A percentile compares a stretch with the other conserved stretches of the same genome.
Evolutionary conservation across 1,284 basidiomycete species (phyloP).

Genomic region (Pseudozyma tsukubaensis): DNA sequence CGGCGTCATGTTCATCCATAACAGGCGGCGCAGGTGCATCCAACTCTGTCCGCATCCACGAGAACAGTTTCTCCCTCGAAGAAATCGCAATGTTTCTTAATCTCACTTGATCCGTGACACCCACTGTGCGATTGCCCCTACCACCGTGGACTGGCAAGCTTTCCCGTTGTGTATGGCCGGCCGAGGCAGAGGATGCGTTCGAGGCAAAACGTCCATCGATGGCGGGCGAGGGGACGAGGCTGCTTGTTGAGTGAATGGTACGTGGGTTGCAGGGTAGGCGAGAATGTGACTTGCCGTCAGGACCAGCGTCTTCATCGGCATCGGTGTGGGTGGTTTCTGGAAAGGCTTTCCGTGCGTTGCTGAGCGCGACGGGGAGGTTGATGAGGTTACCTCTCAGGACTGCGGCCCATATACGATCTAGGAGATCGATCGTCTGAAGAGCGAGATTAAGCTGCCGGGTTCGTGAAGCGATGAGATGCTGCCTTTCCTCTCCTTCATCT

Average conservation of each 20-base stretch:
- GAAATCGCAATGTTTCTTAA: slow-evolving; percentile 59
- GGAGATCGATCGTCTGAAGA: slow-evolving; percentile 49
- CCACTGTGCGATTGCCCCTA: slow-evolving; percentile 43
- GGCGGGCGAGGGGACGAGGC: slow-evolving; percentile 39
- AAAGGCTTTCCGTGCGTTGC: slow-evolving; percentile 28
- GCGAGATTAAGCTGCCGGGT: slow-evolving; percentile 46
- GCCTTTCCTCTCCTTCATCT: slow-evolving; percentile 33
- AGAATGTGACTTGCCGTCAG: not conserved
- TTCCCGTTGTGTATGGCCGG: slow-evolving; percentile 13
- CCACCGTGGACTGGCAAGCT: slow-evolving; percentile 49
- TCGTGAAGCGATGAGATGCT: slow-evolving; percentile 14
- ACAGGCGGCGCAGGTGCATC: slow-evolving; percentile 52
- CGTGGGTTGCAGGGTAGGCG: slow-evolving; percentile 2
- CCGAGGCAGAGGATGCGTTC: not conserved
- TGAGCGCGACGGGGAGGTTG: slow-evolving; percentile 33
- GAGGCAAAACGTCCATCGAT: slow-evolving; percentile 37
- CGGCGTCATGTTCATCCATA: slow-evolving; percentile 41
- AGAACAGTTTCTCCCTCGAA: slow-evolving; percentile 59
- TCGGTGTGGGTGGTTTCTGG: slow-evolving; percentile 16
- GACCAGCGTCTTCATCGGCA: not conserved
- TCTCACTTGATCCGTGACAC: slow-evolving; percentile 56
- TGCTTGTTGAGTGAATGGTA: slow-evolving; percentile 16
- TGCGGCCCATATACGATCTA: slow-evolving; percentile 60
- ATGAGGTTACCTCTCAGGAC: slow-evolving; percentile 51
- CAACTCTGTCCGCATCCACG: slow-evolving; percentile 60